phyloP scores from a whole-genome alignment of 768 basidiomycete genomes.

The Leccinellum albellum region DNA sequence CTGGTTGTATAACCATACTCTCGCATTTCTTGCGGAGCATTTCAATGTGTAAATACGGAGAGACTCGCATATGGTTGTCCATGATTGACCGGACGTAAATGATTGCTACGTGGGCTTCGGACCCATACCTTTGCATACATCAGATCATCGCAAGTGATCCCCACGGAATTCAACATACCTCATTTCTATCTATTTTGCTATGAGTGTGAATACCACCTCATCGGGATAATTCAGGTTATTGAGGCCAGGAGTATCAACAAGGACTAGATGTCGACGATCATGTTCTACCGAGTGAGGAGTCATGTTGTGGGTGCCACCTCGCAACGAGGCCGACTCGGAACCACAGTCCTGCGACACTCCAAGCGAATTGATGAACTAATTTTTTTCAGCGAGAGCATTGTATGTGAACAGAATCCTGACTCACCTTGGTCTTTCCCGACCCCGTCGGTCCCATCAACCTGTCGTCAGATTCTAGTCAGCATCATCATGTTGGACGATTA shows the following conservation, averaged over 20 bases:
- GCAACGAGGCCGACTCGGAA: background rate
- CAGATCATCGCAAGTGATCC: background rate
- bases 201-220: background rate
- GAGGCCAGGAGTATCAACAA: slow-evolving; percentile 9
- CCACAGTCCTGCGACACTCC: background rate
- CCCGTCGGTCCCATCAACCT: slow-evolving; percentile 2
- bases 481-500: background rate
- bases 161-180: background rate
- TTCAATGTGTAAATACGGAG: background rate
- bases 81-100: slow-evolving; percentile 8
- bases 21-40: slow-evolving; percentile 2
- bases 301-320: background rate
- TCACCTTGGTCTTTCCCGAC: slow-evolving; percentile 8
- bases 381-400: background rate
- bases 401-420: too few species aligned
- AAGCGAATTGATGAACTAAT: slow-evolving; percentile 6
- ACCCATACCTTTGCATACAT: background rate
- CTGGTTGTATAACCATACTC: background rate
- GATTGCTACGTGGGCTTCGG: background rate
- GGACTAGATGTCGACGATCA: background rate
- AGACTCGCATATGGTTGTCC: background rate
- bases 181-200: background rate
- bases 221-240: background rate
- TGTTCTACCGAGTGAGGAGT: background rate
- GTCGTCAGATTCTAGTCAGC: background rate